A percentile compares a stretch with the other conserved stretches of the same genome.
These are phyloP conservation scores for Amesomyces nigricolor DNA, from an alignment of 2,329 filamentous ascomycete genomes.

Conservation along the genomic window DNA sequence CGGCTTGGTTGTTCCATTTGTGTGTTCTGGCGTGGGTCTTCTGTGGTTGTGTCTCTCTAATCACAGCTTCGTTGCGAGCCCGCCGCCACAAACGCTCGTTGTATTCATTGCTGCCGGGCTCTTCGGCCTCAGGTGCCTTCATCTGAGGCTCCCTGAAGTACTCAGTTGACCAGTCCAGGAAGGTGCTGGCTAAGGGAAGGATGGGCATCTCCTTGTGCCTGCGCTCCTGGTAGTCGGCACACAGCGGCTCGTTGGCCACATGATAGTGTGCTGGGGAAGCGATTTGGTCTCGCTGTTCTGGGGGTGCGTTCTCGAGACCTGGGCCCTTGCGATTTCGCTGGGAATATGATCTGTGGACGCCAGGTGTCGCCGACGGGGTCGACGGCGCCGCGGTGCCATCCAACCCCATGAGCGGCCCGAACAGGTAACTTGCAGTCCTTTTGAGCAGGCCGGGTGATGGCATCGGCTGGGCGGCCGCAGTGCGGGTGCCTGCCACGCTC, in stretches of 20 bases:
- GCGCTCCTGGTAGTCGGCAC: conserved; percentile 64
- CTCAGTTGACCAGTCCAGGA: conserved; percentile 93
- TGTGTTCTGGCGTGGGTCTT: conserved; percentile 82
- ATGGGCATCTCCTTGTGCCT: conserved; percentile 52
- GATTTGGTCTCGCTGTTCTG: conserved; percentile 68
- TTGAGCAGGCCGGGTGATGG: conserved; percentile 55
- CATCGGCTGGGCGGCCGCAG: conserved; percentile 37
- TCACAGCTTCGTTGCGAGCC: conserved; percentile 85
- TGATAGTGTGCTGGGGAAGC: conserved; percentile 66
- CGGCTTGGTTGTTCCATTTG: conserved; percentile 78
- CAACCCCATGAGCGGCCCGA: conserved; percentile 50
- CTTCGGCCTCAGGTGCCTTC: conserved; percentile 92
- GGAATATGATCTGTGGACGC: conserved; percentile 34
- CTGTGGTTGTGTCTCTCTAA: conserved; percentile 86
- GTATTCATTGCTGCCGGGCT: conserved; percentile 93
- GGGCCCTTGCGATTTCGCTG: conserved; percentile 37
- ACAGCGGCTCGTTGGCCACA: conserved; percentile 70
- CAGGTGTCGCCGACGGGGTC: conserved; percentile 31
- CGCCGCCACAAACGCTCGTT: conserved; percentile 91
- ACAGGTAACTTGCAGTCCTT: conserved; percentile 58
- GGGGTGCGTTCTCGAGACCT: conserved; percentile 48
- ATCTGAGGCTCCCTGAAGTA: conserved; percentile 99
- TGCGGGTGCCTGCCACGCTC: conserved; percentile 36
- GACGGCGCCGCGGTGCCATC: conserved; percentile 38
- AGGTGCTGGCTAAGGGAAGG: conserved; percentile 74